Percentiles rank a stretch among this genome's conserved stretches.
These are phyloP conservation scores for Cicer pinnatifidum DNA, from an alignment of 306 rosid species.

Conservation along the genomic window DNA sequence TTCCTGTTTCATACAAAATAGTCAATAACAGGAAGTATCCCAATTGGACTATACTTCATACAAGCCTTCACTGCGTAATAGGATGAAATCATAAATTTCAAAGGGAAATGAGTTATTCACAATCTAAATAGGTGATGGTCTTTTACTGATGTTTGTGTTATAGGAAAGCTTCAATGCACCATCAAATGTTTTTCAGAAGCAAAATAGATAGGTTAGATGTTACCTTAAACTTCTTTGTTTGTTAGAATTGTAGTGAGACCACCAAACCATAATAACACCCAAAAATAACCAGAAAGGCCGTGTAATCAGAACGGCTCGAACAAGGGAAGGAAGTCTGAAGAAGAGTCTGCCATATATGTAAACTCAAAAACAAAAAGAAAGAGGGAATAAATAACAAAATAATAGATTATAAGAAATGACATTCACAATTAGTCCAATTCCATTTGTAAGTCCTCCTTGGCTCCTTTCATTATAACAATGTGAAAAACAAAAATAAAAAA, in stretches of 20 bases:
- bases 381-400: neutral
- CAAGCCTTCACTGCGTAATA: neutral
- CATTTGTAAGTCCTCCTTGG: neutral
- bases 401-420: neutral
- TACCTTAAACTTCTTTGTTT: conserved; percentile 1
- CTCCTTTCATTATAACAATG: neutral
- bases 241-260: neutral
- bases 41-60: no score
- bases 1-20: conserved; percentile 3
- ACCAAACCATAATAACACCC: neutral
- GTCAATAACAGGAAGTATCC: neutral
- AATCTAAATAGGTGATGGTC: neutral
- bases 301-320: neutral
- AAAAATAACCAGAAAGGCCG: conserved; percentile 20
- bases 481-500: neutral
- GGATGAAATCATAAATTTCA: neutral
- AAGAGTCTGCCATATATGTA: conserved; percentile 10
- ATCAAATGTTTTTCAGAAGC: neutral
- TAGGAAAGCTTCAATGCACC: neutral
- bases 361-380: neutral
- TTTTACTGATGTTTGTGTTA: neutral
- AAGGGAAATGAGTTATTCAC: neutral
- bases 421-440: neutral
- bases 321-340: conserved; percentile 11
- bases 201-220: neutral